A percentile compares a stretch with the other conserved stretches of the same genome.
These are phyloP conservation scores for Solanum hybrid DNA, from an alignment of 305 asterid species.

Conservation along the genomic window DNA sequence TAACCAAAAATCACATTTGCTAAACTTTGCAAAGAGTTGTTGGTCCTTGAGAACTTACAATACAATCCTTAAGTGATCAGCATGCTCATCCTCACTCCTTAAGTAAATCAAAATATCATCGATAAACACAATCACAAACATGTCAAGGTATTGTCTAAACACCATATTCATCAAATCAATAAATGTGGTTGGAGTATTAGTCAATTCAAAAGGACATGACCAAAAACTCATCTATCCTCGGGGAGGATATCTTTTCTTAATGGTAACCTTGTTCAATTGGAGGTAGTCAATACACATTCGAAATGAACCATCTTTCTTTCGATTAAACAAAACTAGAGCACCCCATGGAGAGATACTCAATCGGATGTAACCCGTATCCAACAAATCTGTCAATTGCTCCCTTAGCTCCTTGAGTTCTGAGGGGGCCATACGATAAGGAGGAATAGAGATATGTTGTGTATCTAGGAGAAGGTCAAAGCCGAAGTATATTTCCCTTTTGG, in stretches of 20 bases:
- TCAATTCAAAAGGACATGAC: not conserved
- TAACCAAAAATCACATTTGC: not conserved
- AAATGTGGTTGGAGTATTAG: not conserved
- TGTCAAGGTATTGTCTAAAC: not conserved
- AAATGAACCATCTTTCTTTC: not conserved
- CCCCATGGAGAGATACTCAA: not conserved
- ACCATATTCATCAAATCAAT: not conserved
- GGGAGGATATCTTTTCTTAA: not conserved
- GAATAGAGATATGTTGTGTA: not conserved
- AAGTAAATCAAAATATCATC: not conserved
- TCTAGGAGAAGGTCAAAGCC: not conserved
- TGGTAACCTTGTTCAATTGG: not conserved
- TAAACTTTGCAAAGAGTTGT: not conserved
- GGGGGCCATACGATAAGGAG: not conserved
- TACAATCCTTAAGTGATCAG: not conserved
- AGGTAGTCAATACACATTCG: not conserved
- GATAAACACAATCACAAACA: not conserved
- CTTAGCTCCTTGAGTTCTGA: not conserved
- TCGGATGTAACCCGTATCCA: too few species aligned
- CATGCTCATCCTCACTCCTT: not conserved
- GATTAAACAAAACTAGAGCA: too few species aligned
- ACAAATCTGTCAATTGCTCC: not conserved
- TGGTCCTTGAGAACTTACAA: not conserved
- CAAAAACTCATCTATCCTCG: not conserved
- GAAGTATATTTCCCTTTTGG: not conserved